Base-by-base conservation (phyloP, 192 early-diverging fungal species). In the Lobulomyces angularis region DNA sequence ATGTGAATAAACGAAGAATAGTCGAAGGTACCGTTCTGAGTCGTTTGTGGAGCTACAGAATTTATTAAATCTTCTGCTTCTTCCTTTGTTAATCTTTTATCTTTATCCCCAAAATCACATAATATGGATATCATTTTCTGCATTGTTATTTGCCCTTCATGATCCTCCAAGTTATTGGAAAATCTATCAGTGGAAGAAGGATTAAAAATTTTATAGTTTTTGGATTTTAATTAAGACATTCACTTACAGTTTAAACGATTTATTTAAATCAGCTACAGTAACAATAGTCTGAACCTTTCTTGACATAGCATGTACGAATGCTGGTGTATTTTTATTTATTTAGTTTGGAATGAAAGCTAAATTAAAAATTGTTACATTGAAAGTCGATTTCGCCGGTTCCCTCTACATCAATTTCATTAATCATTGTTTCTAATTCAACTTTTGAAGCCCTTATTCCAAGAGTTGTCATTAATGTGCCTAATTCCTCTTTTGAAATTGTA, bases 351-450 rank as follows among this genome's bases (percentile, higher is more conserved):
- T 21, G 47, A 8, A 9, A 44, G 41, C 44, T 16, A 14, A 53
- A 5, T n/a, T n/a, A 32, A 32, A 9, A 12, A 37, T 37, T 41
- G 14, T 43, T 29, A 67, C 66, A 54, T 41, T 74, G 67, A 46
- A 74, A 70, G 46, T 74, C 71, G 40, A 74, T 74, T 40, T 74
- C 71, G 17, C 64, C 71, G 8, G 43, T 71, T 11, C 61, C 60
- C 8, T 54, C 53, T 12, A 27, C 30, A 35, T 67, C 71, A 44
- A 74, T 63, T 44, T 74, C 71, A 31, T 67, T 62, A 29, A 74
- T 58, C 54, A 74, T 67, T 3, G 53, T 48, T 17, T 67, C 61
- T 38, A 74, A 31, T 37, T 74, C 71, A 24, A 65, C 62, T 38
- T 67, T 46, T 3, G 55, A 53, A 3, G 62, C 59, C 21, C 57